phyloP scores from a whole-genome alignment of 2,329 filamentous ascomycete species.

The Calonectria honghensis region DNA sequence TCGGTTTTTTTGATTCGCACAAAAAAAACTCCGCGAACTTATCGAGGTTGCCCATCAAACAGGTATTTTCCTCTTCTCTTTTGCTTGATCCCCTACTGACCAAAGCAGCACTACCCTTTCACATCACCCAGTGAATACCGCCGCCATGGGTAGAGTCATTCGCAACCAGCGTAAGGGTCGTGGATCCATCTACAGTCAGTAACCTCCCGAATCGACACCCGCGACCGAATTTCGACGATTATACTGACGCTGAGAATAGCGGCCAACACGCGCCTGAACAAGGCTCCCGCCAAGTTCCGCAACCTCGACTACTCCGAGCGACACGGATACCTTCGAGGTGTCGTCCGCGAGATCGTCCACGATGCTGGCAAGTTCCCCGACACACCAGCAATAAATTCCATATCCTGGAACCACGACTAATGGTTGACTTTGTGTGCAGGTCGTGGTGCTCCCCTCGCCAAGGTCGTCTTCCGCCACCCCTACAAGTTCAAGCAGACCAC shows the following conservation, averaged over 20 bases:
- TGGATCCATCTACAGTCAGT: slow-evolving; percentile 76
- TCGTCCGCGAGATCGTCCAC: slow-evolving; percentile 99
- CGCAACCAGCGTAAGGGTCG: slow-evolving; percentile 79
- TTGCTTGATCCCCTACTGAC: slow-evolving; percentile 56
- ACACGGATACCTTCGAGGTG: slow-evolving; percentile 97
- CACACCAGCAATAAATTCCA: slow-evolving; percentile 38
- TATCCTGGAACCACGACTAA: slow-evolving; percentile 51
- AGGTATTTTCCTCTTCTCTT: slow-evolving; percentile 60
- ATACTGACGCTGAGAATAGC: slow-evolving; percentile 68
- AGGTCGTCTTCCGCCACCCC: slow-evolving; percentile 97
- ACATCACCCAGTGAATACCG: slow-evolving; percentile 60
- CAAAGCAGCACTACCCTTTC: slow-evolving; percentile 58
- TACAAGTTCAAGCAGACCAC: slow-evolving; percentile 98
- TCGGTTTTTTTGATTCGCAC: slow-evolving; percentile 54
- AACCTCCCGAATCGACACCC: slow-evolving; percentile 50
- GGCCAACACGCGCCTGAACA: slow-evolving; percentile 93
- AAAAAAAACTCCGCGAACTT: slow-evolving; percentile 60
- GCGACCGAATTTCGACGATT: slow-evolving; percentile 51
- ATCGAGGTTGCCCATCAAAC: slow-evolving; percentile 62
- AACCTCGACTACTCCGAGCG: slow-evolving; percentile 97
- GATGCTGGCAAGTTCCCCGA: slow-evolving; percentile 81
- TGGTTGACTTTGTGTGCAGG: slow-evolving; percentile 56
- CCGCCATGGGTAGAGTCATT: slow-evolving; percentile 76
- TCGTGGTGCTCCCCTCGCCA: slow-evolving; percentile 97
- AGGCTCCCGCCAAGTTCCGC: slow-evolving; percentile 90